Percentiles rank a stretch among this genome's conserved stretches.
phyloP scores from a whole-genome alignment of 345 rosid species.

The Populus deltoides region DNA sequence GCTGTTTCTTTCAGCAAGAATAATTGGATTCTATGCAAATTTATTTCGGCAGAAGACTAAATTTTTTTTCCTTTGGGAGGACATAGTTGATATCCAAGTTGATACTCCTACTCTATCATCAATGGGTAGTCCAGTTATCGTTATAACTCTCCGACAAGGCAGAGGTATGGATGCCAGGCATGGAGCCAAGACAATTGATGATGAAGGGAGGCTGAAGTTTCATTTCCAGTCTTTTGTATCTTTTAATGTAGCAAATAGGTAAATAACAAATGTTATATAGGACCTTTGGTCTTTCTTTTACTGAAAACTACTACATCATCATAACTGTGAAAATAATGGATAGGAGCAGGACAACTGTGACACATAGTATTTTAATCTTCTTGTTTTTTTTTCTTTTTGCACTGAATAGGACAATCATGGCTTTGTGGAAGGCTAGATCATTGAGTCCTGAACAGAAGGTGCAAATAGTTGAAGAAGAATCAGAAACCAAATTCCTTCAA shows the following conservation, averaged over 20 bases:
- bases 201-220: conserved; percentile 90
- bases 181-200: conserved; percentile 85
- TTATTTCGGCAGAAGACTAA: conserved; percentile 88
- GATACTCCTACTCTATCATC: conserved; percentile 79
- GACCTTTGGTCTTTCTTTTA: neutral
- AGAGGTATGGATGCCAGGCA: conserved; percentile 87
- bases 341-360: neutral
- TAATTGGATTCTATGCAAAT: conserved; percentile 88
- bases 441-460: conserved; percentile 95
- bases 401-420: conserved; percentile 82
- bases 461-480: conserved; percentile 84
- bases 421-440: conserved; percentile 90
- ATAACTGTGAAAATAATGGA: neutral
- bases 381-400: neutral
- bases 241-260: conserved; percentile 84
- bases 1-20: conserved; percentile 84
- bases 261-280: conserved; percentile 19
- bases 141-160: conserved; percentile 70
- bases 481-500: conserved; percentile 64
- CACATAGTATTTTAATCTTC: neutral
- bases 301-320: neutral
- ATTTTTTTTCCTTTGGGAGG: conserved; percentile 97
- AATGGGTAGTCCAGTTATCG: conserved; percentile 88
- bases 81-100: conserved; percentile 81
- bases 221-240: conserved; percentile 95